These are phyloP conservation scores for Gyrodon lividus DNA, from an alignment of 768 basidiomycete genomes.

Conservation along the genomic window DNA sequence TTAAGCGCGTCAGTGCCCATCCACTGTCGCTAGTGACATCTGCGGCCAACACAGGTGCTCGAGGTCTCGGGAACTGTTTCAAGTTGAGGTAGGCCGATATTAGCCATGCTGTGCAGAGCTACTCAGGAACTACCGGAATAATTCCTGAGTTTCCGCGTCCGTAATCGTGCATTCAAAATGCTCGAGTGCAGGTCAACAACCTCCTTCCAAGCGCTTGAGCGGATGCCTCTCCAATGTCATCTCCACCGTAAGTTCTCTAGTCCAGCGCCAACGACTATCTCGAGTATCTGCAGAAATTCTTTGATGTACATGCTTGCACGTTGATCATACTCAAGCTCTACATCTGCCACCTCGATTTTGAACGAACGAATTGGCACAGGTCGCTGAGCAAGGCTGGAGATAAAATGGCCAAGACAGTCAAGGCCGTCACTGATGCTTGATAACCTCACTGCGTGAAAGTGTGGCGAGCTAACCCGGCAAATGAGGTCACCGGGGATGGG, in stretches of 20 bases:
- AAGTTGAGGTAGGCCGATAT: too few species aligned
- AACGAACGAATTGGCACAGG: constrained; percentile 2
- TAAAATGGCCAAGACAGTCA: constrained; percentile 3
- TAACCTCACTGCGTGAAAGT: constrained; percentile 10
- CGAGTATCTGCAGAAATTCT: constrained; percentile 4
- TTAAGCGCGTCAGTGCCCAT: too few species aligned
- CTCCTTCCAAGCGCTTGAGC: constrained; percentile 7
- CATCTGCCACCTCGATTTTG: constrained; percentile 6
- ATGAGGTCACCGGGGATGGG: constrained; percentile 10
- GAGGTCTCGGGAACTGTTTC: too few species aligned
- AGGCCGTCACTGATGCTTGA: neutral
- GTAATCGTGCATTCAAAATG: too few species aligned
- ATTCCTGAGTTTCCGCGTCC: too few species aligned
- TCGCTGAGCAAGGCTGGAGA: constrained; percentile 6
- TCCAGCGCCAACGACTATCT: constrained; percentile 4
- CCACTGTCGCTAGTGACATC: too few species aligned
- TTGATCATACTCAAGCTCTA: neutral
- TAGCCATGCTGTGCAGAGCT: too few species aligned
- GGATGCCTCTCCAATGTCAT: constrained; percentile 8
- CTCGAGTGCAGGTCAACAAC: constrained; percentile 6
- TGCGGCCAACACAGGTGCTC: too few species aligned
- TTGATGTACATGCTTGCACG: neutral
- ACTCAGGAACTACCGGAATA: too few species aligned
- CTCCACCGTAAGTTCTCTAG: constrained; percentile 5
- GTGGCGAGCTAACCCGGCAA: constrained; percentile 7